phyloP scores from a whole-genome alignment of 176 grass and related monocot genomes.

The Eleusine coracana region DNA sequence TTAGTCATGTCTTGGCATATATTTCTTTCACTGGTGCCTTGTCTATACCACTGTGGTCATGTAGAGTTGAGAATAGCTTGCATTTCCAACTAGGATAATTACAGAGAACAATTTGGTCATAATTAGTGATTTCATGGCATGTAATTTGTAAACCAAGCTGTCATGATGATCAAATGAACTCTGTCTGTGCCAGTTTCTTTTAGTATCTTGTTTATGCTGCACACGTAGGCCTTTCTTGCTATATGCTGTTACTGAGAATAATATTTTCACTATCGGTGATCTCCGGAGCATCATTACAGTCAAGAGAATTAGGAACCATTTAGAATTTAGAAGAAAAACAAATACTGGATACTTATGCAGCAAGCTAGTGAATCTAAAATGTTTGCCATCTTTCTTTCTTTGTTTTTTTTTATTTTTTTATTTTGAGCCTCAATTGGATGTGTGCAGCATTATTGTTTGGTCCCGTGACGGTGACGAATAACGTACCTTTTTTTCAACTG shows the following conservation, averaged over 20 bases:
- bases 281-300: background rate
- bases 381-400: background rate
- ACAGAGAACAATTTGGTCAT: background rate
- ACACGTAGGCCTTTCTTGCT: background rate
- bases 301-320: constrained; percentile 7
- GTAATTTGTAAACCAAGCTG: background rate
- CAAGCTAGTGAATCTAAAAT: constrained; percentile 2
- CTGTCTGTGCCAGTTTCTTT: background rate
- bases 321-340: background rate
- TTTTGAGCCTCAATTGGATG: background rate
- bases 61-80: background rate
- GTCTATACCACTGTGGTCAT: background rate
- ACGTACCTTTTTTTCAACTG: background rate
- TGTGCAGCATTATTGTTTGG: background rate
- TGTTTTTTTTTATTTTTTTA: no score
- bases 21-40: no score
- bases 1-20: background rate
- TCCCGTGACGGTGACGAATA: background rate
- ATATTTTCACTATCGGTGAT: background rate
- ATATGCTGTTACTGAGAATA: background rate
- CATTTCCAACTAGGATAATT: background rate
- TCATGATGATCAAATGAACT: background rate
- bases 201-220: constrained; percentile 15
- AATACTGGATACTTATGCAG: background rate
- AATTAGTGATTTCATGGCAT: background rate